phyloP scores from a whole-genome alignment of 176 grass and related monocot species.

The Juncus inflexus region DNA sequence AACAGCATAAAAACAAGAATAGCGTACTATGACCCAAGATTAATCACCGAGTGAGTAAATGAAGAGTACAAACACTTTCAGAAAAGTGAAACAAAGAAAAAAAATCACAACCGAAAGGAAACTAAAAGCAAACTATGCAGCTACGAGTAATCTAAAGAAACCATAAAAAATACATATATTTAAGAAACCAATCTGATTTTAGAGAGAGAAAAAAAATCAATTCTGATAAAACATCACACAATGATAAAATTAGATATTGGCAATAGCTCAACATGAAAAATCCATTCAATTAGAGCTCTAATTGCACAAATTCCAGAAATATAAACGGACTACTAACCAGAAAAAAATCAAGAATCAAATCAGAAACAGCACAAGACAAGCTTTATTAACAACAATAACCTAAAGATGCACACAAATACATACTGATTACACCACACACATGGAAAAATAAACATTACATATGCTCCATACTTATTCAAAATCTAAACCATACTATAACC shows the following conservation, averaged over 20 bases:
- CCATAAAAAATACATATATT: too few relatives aligned
- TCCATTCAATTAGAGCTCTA: background rate
- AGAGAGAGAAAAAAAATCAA: background rate
- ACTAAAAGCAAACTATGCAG: background rate
- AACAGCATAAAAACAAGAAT: too few relatives aligned
- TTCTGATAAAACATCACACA: background rate
- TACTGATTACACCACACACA: too few relatives aligned
- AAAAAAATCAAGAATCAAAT: too few relatives aligned
- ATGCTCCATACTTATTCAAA: too few relatives aligned
- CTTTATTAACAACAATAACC: too few relatives aligned
- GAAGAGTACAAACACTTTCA: background rate
- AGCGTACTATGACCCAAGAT: background rate
- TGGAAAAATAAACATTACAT: too few relatives aligned
- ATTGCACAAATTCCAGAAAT: conserved; percentile 18
- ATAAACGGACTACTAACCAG: background rate
- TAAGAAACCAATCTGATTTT: background rate
- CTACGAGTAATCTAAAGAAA: background rate
- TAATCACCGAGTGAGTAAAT: background rate
- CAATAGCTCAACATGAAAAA: background rate
- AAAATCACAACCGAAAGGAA: background rate
- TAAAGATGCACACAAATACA: too few relatives aligned
- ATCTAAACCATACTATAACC: background rate
- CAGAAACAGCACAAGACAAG: too few relatives aligned
- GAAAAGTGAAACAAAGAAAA: background rate
- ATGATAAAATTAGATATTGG: background rate